phyloP scores from a whole-genome alignment of 768 basidiomycete species.

The Butyriboletus loyo region DNA sequence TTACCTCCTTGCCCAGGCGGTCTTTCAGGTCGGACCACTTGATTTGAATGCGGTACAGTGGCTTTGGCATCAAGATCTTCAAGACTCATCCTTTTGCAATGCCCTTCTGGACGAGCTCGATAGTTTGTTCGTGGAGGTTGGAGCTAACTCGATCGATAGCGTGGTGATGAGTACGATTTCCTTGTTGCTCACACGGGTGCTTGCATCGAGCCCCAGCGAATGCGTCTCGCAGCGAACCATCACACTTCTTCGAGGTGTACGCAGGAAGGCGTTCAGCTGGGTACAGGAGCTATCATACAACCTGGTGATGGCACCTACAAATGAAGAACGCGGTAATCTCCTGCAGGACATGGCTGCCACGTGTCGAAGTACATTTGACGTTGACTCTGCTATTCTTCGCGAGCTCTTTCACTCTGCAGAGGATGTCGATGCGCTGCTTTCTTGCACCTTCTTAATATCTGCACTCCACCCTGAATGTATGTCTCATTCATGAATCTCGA shows the following conservation, averaged over 20 bases:
- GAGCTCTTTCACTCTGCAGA: slow-evolving; percentile 6
- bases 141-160: too few relatives aligned
- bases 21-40: too few relatives aligned
- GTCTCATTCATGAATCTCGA: background rate
- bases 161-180: too few relatives aligned
- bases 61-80: too few relatives aligned
- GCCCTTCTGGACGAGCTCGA: too few relatives aligned
- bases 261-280: background rate
- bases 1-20: too few relatives aligned
- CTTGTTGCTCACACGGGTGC: too few relatives aligned
- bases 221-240: background rate
- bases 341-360: background rate
- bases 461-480: slow-evolving; percentile 5
- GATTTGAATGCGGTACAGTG: too few relatives aligned
- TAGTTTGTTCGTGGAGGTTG: too few relatives aligned
- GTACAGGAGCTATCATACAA: background rate
- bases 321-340: background rate
- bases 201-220: background rate
- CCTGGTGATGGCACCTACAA: background rate
- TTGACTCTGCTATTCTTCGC: background rate
- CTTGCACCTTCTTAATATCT: slow-evolving; percentile 24
- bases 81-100: too few relatives aligned
- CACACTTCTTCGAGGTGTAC: background rate
- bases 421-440: slow-evolving; percentile 15
- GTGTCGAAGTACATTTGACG: background rate